Evolutionary conservation across 176 grass and related monocot species (phyloP).

Genomic region (Paspalum notatum): DNA sequence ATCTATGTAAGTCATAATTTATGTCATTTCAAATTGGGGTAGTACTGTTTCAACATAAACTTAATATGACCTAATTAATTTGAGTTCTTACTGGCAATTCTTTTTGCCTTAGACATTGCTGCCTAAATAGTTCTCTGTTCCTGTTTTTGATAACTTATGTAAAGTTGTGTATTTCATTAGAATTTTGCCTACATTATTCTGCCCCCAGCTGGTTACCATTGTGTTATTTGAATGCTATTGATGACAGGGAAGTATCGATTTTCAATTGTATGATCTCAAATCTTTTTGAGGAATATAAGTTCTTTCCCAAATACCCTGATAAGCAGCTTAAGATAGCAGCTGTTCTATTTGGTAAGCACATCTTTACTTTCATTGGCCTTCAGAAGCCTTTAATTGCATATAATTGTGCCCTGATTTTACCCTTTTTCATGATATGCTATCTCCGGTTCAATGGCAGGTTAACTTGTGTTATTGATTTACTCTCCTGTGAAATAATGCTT

Average conservation of each 20-base stretch:
- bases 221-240: constrained; percentile 18
- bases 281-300: constrained; percentile 91
- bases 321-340: constrained; percentile 81
- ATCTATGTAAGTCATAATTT: not conserved
- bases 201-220: constrained; percentile 17
- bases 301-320: constrained; percentile 87
- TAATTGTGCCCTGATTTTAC: not conserved
- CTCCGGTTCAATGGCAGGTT: not conserved
- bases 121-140: constrained; percentile 6
- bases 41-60: constrained; percentile 1
- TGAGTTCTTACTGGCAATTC: not conserved
- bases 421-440: not conserved
- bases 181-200: constrained; percentile 13
- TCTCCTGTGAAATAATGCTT: constrained; percentile 15
- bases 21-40: not conserved
- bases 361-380: constrained; percentile 20
- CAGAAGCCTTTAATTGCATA: not conserved
- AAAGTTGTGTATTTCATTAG: not conserved
- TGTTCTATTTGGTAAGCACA: constrained; percentile 77
- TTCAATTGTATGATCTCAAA: constrained; percentile 80
- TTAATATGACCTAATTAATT: not conserved
- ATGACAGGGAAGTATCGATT: constrained; percentile 65
- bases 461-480: not conserved
- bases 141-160: constrained; percentile 6
- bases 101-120: constrained; percentile 22